phyloP scores from a whole-genome alignment of 2,329 filamentous ascomycete genomes.

The Verruconis gallopava region DNA sequence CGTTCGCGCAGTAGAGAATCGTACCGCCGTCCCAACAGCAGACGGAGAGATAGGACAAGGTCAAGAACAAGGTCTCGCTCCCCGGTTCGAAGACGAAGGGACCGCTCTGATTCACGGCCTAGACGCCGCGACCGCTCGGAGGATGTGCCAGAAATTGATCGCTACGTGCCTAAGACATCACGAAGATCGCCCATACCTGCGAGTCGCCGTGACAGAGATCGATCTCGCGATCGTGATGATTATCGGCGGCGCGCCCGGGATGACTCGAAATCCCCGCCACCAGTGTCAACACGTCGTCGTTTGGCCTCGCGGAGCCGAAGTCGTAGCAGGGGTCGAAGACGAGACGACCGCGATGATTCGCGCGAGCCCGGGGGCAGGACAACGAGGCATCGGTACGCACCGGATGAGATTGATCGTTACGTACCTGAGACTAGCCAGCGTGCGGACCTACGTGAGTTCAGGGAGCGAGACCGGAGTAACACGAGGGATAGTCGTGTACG shows the following conservation, averaged over 20 bases:
- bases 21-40: background rate
- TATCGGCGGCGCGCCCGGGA: background rate
- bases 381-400: conserved; percentile 16
- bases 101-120: background rate
- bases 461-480: conserved; percentile 13
- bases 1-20: conserved; percentile 3
- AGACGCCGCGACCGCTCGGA: background rate
- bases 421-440: conserved; percentile 26
- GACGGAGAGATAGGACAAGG: background rate
- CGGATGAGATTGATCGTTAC: conserved; percentile 31
- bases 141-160: conserved; percentile 3
- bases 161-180: conserved; percentile 7
- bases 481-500: conserved; percentile 5
- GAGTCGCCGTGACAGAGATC: conserved; percentile 15
- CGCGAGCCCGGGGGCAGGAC: conserved; percentile 10
- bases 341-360: conserved; percentile 11
- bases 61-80: background rate
- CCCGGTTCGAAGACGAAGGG: conserved; percentile 4
- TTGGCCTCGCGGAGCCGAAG: too few relatives aligned
- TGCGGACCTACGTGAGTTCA: conserved; percentile 13
- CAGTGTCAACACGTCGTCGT: too few relatives aligned
- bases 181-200: conserved; percentile 5
- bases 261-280: too few relatives aligned
- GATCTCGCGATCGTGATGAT: conserved; percentile 19
- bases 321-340: conserved; percentile 2